These are phyloP conservation scores for Ustilago crameri DNA, from an alignment of 1,284 basidiomycete species.

Conservation along the genomic window DNA sequence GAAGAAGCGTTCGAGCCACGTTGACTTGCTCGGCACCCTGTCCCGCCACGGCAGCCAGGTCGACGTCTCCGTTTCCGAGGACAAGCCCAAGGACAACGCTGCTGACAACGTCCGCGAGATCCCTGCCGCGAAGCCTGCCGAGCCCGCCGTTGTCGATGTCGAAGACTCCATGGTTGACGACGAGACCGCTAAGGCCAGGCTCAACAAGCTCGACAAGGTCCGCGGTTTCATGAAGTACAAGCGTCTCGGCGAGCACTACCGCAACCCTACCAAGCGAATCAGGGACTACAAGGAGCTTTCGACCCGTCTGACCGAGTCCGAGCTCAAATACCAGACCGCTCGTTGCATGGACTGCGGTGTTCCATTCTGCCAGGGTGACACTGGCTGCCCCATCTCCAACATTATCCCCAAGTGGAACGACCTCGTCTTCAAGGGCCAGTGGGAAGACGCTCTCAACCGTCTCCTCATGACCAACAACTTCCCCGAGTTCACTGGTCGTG, in stretches of 20 bases:
- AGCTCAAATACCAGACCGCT: conserved; percentile 67
- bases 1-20: conserved; percentile 67
- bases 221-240: conserved; percentile 68
- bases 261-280: conserved; percentile 58
- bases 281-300: conserved; percentile 67
- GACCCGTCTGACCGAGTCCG: conserved; percentile 59
- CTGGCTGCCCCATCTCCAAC: conserved; percentile 66
- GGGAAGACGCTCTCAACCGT: conserved; percentile 64
- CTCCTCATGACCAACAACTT: conserved; percentile 68
- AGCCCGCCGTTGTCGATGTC: conserved; percentile 62
- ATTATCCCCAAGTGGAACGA: conserved; percentile 68
- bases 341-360: conserved; percentile 68
- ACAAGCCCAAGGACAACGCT: conserved; percentile 40
- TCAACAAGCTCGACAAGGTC: conserved; percentile 65
- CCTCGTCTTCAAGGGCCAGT: conserved; percentile 67
- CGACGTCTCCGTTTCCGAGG: conserved; percentile 52
- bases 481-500: conserved; percentile 66
- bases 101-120: conserved; percentile 41
- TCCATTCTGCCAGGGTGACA: conserved; percentile 66
- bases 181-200: conserved; percentile 59
- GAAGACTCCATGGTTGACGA: conserved; percentile 67
- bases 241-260: conserved; percentile 65
- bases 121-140: conserved; percentile 51
- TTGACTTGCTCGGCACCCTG: conserved; percentile 64
- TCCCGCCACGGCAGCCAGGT: conserved; percentile 64